These are phyloP conservation scores for Podaxis sp. DNA, from an alignment of 768 basidiomycete species.

Conservation along the genomic window DNA sequence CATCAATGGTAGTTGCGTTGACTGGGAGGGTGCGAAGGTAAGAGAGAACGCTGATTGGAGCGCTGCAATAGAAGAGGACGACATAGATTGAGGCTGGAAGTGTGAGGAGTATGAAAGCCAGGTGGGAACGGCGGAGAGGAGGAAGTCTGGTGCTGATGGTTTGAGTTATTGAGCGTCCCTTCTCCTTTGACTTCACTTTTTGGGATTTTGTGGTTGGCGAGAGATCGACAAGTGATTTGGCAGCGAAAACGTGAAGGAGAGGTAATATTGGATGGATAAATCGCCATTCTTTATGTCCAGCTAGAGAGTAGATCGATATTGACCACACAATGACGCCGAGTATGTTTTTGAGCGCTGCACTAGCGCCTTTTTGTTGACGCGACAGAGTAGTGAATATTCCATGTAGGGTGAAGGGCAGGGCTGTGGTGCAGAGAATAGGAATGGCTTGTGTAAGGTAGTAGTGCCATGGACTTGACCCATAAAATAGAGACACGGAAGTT, in stretches of 20 bases:
- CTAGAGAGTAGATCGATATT: slow-evolving; percentile 66
- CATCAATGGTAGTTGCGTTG: slow-evolving; percentile 38
- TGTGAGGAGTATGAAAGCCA: slow-evolving; percentile 49
- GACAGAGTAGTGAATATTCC: slow-evolving; percentile 46
- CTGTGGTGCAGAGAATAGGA: slow-evolving; percentile 75
- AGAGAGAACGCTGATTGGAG: slow-evolving; percentile 74
- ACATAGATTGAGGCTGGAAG: slow-evolving; percentile 69
- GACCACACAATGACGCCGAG: slow-evolving; percentile 60
- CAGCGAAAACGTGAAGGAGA: slow-evolving; percentile 74
- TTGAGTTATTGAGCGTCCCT: not conserved
- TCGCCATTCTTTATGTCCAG: slow-evolving; percentile 97
- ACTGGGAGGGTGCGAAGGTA: slow-evolving; percentile 59
- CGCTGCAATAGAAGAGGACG: slow-evolving; percentile 73
- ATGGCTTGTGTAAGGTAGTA: slow-evolving; percentile 87
- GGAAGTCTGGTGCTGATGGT: slow-evolving; percentile 16
- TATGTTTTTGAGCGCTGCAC: slow-evolving; percentile 41
- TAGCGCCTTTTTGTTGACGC: slow-evolving; percentile 20
- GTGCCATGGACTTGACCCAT: slow-evolving; percentile 83
- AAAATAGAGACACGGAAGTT: slow-evolving; percentile 87
- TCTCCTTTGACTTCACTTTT: not conserved
- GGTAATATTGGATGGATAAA: slow-evolving; percentile 94
- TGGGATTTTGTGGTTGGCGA: slow-evolving; percentile 21
- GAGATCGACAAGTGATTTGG: slow-evolving; percentile 64
- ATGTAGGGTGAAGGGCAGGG: slow-evolving; percentile 71
- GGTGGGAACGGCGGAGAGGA: slow-evolving; percentile 34